phyloP scores from a whole-genome alignment of 2,329 filamentous ascomycete species.

The Trichoderma atroviride region DNA sequence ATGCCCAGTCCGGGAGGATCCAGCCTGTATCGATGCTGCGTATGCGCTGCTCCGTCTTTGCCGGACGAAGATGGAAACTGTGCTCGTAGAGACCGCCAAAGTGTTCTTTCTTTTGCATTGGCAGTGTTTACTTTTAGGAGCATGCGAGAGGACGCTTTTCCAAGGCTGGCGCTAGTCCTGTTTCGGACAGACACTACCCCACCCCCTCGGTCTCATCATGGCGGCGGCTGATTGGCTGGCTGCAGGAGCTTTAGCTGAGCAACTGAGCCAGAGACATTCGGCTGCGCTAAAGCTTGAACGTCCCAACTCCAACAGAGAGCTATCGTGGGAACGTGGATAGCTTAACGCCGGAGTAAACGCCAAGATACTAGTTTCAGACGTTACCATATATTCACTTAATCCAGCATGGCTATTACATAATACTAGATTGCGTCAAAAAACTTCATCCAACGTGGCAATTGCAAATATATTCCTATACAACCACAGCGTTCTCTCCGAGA shows the following conservation, averaged over 20 bases:
- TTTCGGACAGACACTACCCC: slow-evolving; percentile 11
- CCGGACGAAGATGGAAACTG: not conserved
- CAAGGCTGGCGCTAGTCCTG: slow-evolving; percentile 6
- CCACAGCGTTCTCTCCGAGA: not conserved
- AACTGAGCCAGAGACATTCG: not conserved
- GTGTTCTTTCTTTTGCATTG: slow-evolving; percentile 9
- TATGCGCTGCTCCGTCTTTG: slow-evolving; percentile 8
- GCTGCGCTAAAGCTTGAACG: not conserved
- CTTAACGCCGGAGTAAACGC: not conserved
- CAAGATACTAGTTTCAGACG: not conserved
- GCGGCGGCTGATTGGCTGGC: slow-evolving; percentile 17
- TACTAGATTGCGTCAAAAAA: too few relatives aligned
- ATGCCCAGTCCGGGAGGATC: not conserved
- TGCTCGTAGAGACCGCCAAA: slow-evolving; percentile 19
- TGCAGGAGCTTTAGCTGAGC: not conserved
- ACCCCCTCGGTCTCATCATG: slow-evolving; percentile 23
- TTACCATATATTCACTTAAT: not conserved
- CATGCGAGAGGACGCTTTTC: slow-evolving; percentile 25
- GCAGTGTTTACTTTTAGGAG: slow-evolving; percentile 26
- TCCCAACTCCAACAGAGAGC: not conserved
- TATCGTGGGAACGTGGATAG: not conserved
- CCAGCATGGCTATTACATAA: too few relatives aligned
- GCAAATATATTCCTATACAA: too few relatives aligned
- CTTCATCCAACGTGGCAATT: too few relatives aligned
- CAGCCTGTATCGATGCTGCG: slow-evolving; percentile 14